Evolutionary conservation across 192 early-diverging fungal species (phyloP).

Genomic region (Coemansia sp.): DNA sequence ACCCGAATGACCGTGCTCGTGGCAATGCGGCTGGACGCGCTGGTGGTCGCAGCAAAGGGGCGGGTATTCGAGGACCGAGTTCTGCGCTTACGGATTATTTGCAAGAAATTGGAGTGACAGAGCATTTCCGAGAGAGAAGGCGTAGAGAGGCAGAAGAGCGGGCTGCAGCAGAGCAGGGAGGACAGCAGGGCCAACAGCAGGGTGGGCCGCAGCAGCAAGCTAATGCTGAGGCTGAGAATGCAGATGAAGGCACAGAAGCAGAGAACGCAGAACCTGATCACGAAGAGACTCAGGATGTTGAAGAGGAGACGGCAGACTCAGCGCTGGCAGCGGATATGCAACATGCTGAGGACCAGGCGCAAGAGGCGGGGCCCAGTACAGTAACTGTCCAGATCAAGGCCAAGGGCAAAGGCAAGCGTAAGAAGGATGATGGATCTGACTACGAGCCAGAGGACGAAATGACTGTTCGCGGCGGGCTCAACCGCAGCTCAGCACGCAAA

Average conservation of each 20-base stretch:
- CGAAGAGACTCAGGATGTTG: not conserved
- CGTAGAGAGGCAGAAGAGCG: slow-evolving; percentile 34
- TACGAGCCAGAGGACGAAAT: slow-evolving; percentile 20
- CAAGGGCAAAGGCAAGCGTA: not conserved
- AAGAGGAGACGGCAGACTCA: slow-evolving; percentile 20
- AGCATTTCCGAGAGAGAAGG: slow-evolving; percentile 44
- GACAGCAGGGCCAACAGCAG: not conserved
- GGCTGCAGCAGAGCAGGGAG: not conserved
- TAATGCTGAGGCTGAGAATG: not conserved
- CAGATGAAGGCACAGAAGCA: not conserved
- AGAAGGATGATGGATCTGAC: slow-evolving; percentile 23
- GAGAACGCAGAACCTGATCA: not conserved
- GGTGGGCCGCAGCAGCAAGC: not conserved
- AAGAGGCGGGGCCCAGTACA: slow-evolving; percentile 12
- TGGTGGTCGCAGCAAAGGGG: slow-evolving; percentile 5
- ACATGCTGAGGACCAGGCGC: slow-evolving; percentile 13
- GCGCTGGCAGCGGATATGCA: slow-evolving; percentile 42
- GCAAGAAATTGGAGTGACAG: slow-evolving; percentile 46
- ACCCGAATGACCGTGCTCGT: slow-evolving; percentile 41
- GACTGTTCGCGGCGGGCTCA: slow-evolving; percentile 24
- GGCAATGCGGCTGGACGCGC: slow-evolving; percentile 9
- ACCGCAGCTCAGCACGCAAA: slow-evolving; percentile 43
- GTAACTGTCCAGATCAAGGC: not conserved
- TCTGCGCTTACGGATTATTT: slow-evolving; percentile 53
- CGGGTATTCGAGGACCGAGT: slow-evolving; percentile 41